Percentiles rank a stretch among this genome's conserved stretches.
These are phyloP conservation scores for Colletotrichum coccodes DNA, from an alignment of 2,329 filamentous ascomycete genomes.

Conservation along the genomic window DNA sequence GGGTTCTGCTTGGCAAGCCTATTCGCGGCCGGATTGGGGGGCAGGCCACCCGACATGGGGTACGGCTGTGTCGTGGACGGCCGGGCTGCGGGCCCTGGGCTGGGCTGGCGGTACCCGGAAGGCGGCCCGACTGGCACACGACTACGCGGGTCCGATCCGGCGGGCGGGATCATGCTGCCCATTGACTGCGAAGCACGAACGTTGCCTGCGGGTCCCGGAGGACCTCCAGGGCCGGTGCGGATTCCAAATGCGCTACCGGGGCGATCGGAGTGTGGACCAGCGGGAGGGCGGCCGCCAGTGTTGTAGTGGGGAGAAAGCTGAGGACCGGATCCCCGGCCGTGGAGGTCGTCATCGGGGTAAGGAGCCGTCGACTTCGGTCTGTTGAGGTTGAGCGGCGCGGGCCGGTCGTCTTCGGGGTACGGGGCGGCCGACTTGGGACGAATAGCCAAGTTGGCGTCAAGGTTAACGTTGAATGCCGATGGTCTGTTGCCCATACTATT, in stretches of 20 bases:
- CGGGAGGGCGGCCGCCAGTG: slow-evolving; percentile 59
- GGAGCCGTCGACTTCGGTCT: slow-evolving; percentile 60
- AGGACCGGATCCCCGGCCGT: slow-evolving; percentile 38
- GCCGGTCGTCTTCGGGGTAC: slow-evolving; percentile 76
- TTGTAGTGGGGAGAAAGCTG: slow-evolving; percentile 54
- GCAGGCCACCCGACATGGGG: slow-evolving; percentile 41
- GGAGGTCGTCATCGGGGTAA: slow-evolving; percentile 62
- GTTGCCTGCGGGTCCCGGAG: slow-evolving; percentile 22
- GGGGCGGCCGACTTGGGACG: slow-evolving; percentile 70
- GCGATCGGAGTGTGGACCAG: slow-evolving; percentile 58
- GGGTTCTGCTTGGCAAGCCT: slow-evolving; percentile 51
- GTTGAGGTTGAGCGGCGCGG: slow-evolving; percentile 56
- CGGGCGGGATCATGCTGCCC: slow-evolving; percentile 57
- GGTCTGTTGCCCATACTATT: slow-evolving; percentile 49
- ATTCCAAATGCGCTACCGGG: slow-evolving; percentile 65
- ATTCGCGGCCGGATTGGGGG: slow-evolving; percentile 46
- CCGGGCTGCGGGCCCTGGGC: slow-evolving; percentile 44
- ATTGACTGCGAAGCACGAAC: slow-evolving; percentile 56
- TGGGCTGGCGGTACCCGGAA: slow-evolving; percentile 51
- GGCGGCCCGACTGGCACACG: slow-evolving; percentile 54
- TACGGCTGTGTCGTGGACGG: slow-evolving; percentile 41
- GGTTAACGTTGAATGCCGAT: slow-evolving; percentile 63
- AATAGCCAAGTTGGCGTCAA: slow-evolving; percentile 49
- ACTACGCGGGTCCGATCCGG: slow-evolving; percentile 53
- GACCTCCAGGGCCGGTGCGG: slow-evolving; percentile 44